A percentile compares a stretch with the other conserved stretches of the same genome.
Evolutionary conservation across 208 protist genomes (phyloP).

Genomic region (Porcisia hertigi): DNA sequence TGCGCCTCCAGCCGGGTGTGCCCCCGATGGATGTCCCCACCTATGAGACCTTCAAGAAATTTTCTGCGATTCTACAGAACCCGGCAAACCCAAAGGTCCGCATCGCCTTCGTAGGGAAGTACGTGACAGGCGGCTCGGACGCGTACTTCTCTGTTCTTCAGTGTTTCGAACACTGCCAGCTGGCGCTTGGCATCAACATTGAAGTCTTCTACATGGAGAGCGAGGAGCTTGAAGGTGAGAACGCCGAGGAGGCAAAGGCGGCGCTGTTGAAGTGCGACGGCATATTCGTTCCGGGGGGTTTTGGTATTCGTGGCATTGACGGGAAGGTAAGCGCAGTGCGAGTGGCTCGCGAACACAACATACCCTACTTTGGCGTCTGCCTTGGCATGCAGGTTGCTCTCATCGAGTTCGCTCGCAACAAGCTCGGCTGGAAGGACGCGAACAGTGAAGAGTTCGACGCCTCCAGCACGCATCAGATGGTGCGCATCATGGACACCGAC

Average conservation of each 20-base stretch:
- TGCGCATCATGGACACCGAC: slow-evolving; percentile 98
- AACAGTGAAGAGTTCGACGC: slow-evolving; percentile 96
- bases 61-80: slow-evolving; percentile 68
- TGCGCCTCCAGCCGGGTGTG: slow-evolving; percentile 49
- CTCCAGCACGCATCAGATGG: slow-evolving; percentile 84
- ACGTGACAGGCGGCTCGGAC: slow-evolving; percentile 94
- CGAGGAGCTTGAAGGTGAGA: slow-evolving; percentile 75
- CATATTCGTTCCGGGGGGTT: slow-evolving; percentile 99
- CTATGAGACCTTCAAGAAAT: slow-evolving; percentile 79
- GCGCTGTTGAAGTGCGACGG: slow-evolving; percentile 90
- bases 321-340: slow-evolving; percentile 96
- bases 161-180: slow-evolving; percentile 95
- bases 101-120: slow-evolving; percentile 99
- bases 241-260: slow-evolving; percentile 67
- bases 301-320: slow-evolving; percentile 97
- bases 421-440: slow-evolving; percentile 91
- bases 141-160: slow-evolving; percentile 98
- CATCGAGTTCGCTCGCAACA: slow-evolving; percentile 95
- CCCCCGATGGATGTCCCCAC: slow-evolving; percentile 66
- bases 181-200: slow-evolving; percentile 91
- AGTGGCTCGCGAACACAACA: slow-evolving; percentile 95
- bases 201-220: slow-evolving; percentile 95
- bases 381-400: slow-evolving; percentile 98
- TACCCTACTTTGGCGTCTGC: slow-evolving; percentile 98
- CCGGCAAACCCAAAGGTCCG: slow-evolving; percentile 79